Base-by-base conservation (phyloP, 2,329 filamentous ascomycete genomes). In the Magnaporthiopsis poae region DNA sequence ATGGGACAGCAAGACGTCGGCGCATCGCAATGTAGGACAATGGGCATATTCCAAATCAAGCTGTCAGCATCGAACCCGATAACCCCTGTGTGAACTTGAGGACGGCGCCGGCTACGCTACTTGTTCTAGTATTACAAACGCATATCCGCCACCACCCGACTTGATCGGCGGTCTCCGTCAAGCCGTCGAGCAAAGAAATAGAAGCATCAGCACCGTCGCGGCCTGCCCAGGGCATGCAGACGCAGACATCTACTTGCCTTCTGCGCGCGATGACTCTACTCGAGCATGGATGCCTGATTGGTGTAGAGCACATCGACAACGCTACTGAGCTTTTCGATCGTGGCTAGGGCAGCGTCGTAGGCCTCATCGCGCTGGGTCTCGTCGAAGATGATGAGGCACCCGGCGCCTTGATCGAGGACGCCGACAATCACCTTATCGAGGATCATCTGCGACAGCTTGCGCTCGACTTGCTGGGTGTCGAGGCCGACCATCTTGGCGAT, bases 361-460 rank as follows among this genome's bases (percentile, higher is more conserved):
- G 90, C 89, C 80, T 94, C 89, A 77, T 99, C 95, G 70, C 93
- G 86, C 76, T 96, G 89, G 18, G 91, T 91, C 85, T 99, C 95
- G 75, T 99, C 95, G 75, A 89, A 99, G 72, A 99, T 92, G 78
- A 97, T 96, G 76, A 99, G 84, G 78, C 96, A 98, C 59, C 94
- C 94, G n/a, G 92, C 91, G 64, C 95, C 95, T 80, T 99, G 95
- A 77, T 99, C 95, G 72, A 99, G 81, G 66, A 99, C 95, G 68
- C 96, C 95, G 72, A 97, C 92, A 75, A 99, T 98, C 74, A 98
- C 92, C 84, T 97, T 97, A 82, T 99, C 95, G 68, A 99, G 85
- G 75, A 99, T 99, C 96, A 99, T 99, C 84, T 99, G 96, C 62
- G 91, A 96, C 70, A 99, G 84, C 84, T 99, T 99, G 73, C 93